Evolutionary conservation across 1,284 basidiomycete genomes (phyloP), one percentile per base, ranked within the genome.

Genomic region (Microbotryum intermedium): DNA sequence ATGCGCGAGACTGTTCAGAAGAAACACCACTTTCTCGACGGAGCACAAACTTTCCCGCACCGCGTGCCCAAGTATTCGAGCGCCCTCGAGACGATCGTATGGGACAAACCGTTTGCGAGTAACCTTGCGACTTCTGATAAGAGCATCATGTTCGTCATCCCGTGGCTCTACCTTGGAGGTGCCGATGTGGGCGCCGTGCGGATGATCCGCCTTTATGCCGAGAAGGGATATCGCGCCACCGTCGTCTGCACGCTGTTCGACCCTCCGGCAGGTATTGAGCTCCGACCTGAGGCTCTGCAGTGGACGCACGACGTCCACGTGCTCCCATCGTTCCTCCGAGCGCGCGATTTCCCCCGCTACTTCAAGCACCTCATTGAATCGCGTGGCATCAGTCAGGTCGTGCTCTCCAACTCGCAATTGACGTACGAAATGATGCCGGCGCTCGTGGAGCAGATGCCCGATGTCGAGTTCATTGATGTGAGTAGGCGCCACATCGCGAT

Each of bases 251-350:
- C 67, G 13, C 67, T 69, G 23, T 63, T 44, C 50, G 53, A 62
- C 18, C 34, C 51, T 8, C 67, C 65, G 21, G 62, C 64, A 16
- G 62, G 67, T 4, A 45, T 69, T 39, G 62, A 65, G 43, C 62
- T 69, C 21, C 58, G 61, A 4, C 67, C 67, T 2, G 47, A 60
- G 26, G 50, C 61, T 23, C 61, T 69, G 44, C 58, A 69, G 46
- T 69, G 43, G 62, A 69, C 67, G 16, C 67, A 69, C 52, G 67
- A 69, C 59, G 55, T 67, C 0, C 65, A 66, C 54, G 51, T 66
- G 29, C 39, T 68, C 4, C 67, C 67, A 10, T 50, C 57, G 2
- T 66, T 64, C 56, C 60, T 68, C 4, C 64, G 65, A 18, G 47
- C 53, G 2, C 45, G 52, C 57, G 67, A 68, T 47, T 62, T 66